Percentiles rank a stretch among this genome's conserved stretches.
phyloP scores from a whole-genome alignment of 225 moss, liverwort and hornwort genomes.

The Marchantia polymorpha region DNA sequence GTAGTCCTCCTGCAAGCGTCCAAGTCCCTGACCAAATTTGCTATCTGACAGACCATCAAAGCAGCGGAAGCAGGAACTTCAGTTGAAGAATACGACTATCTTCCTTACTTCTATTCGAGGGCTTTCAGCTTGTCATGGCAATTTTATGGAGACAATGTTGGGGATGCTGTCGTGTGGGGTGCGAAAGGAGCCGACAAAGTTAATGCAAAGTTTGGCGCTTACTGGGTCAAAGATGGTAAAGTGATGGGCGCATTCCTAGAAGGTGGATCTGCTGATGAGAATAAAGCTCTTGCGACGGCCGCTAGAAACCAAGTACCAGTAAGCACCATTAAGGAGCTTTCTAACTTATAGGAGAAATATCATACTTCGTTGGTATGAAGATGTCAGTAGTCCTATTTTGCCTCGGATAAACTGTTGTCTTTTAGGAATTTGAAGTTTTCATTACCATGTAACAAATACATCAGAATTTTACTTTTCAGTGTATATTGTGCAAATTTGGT shows the following conservation, averaged over 20 bases:
- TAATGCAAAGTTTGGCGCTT: constrained; percentile 69
- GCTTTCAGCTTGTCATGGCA: constrained; percentile 83
- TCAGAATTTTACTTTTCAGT: background rate
- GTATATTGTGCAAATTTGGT: background rate
- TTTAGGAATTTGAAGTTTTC: background rate
- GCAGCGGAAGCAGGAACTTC: constrained; percentile 56
- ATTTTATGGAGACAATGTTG: constrained; percentile 84
- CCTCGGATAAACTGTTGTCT: too few species aligned
- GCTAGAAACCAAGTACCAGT: constrained; percentile 38
- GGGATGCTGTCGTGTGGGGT: constrained; percentile 59
- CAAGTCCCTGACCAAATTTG: background rate
- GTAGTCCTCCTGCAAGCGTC: background rate
- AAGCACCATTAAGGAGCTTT: constrained; percentile 35
- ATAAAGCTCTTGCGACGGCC: constrained; percentile 42
- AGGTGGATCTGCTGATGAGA: constrained; percentile 46
- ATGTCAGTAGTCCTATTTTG: too few species aligned
- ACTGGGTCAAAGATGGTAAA: constrained; percentile 66
- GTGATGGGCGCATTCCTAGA: constrained; percentile 57
- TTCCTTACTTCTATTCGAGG: constrained; percentile 92
- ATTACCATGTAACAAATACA: background rate
- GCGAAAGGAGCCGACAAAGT: constrained; percentile 28
- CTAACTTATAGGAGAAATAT: constrained; percentile 23
- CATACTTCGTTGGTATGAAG: too few species aligned
- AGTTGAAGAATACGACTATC: constrained; percentile 59
- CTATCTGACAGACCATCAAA: constrained; percentile 57